These are phyloP conservation scores for Aegilops sharonensis DNA, from an alignment of 176 grass and related monocot species.

Conservation along the genomic window DNA sequence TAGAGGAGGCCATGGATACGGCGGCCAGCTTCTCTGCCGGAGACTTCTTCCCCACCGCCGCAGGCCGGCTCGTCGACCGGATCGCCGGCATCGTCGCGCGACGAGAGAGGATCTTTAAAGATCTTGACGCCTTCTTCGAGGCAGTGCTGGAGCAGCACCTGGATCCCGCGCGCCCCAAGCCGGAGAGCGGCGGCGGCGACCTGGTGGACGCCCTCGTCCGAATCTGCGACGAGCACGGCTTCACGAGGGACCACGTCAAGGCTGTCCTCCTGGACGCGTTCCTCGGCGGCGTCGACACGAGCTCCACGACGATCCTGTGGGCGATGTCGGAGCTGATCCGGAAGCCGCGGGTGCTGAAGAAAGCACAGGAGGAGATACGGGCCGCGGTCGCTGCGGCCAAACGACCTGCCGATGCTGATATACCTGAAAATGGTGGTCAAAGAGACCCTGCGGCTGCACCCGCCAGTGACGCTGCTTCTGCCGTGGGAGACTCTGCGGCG, in stretches of 20 bases:
- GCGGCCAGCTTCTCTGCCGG: too few relatives aligned
- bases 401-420: not conserved
- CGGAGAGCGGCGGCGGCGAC: not conserved
- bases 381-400: not conserved
- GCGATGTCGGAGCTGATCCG: not conserved
- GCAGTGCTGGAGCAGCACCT: too few relatives aligned
- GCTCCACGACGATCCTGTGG: not conserved
- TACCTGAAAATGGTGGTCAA: not conserved
- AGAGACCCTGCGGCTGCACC: too few relatives aligned
- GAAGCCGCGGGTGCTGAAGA: constrained; percentile 7
- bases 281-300: not conserved
- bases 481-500: not conserved
- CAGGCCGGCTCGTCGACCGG: too few relatives aligned
- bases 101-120: too few relatives aligned
- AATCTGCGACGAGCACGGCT: not conserved
- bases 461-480: constrained; percentile 6
- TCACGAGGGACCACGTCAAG: constrained; percentile 28
- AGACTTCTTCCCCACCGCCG: too few relatives aligned
- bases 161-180: too few relatives aligned
- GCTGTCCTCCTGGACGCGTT: constrained; percentile 14
- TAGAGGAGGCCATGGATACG: too few relatives aligned
- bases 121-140: too few relatives aligned
- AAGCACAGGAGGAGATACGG: constrained; percentile 11
- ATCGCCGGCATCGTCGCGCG: too few relatives aligned
- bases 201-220: constrained; percentile 10